Evolutionary conservation across 345 rosid genomes (phyloP).

Genomic region (Populus ilicifolia): DNA sequence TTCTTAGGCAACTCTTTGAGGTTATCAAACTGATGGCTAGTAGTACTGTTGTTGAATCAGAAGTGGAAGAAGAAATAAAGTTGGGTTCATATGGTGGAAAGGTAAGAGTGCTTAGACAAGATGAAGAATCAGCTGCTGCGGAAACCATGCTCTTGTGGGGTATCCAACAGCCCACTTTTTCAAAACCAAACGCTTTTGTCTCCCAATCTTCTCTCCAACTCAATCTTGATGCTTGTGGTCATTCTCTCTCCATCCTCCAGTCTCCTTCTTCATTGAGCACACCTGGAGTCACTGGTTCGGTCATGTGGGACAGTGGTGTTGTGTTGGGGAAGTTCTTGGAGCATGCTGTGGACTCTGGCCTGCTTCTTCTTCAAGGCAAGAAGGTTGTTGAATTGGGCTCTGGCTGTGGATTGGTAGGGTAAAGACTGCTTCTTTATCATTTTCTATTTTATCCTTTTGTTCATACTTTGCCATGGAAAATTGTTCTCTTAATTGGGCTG

Average conservation of each 20-base stretch:
- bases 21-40: neutral
- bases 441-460: neutral
- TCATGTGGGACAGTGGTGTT: conserved; percentile 94
- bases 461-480: neutral
- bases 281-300: conserved; percentile 90
- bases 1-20: too few species aligned
- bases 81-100: conserved; percentile 61
- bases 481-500: too few species aligned
- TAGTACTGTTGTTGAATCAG: conserved; percentile 7
- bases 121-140: conserved; percentile 58
- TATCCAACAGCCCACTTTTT: conserved; percentile 73
- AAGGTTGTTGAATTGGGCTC: conserved; percentile 82
- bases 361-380: conserved; percentile 67
- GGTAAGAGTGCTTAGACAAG: conserved; percentile 39
- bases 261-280: conserved; percentile 80
- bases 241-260: conserved; percentile 70
- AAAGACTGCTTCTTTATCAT: conserved; percentile 9
- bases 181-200: conserved; percentile 68
- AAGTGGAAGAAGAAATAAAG: conserved; percentile 16
- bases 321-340: conserved; percentile 85
- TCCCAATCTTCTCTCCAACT: conserved; percentile 77
- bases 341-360: conserved; percentile 71
- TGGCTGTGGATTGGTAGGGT: conserved; percentile 97
- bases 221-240: conserved; percentile 82
- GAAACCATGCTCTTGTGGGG: conserved; percentile 93